Evolutionary conservation across 495 filamentous ascomycete species (phyloP), one percentile per base, ranked within the genome.

Genomic region (Podospora fimiseda): DNA sequence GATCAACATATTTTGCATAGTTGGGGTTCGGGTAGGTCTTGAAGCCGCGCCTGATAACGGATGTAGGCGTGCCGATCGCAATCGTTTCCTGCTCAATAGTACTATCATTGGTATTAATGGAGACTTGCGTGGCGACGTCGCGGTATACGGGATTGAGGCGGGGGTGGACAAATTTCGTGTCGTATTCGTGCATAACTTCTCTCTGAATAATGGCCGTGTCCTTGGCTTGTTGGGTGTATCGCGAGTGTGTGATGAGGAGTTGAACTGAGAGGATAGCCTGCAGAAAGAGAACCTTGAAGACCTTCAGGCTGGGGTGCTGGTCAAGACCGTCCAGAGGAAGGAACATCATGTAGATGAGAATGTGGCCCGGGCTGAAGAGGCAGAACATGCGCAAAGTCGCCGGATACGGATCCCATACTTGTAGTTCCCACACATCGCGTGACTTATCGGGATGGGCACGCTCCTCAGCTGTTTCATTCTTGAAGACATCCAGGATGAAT

Each of bases 181-280:
- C 89, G 69, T 98, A 98, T 70, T 98, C 93, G 63, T 89, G 83
- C 72, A 96, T 70, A 6, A 98, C 91, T 67, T 96, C 89, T 56
- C 86, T 90, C 47, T 93, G 87, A 47, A 97, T 87, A 22, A 97
- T 71, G 0, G 82, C 76, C 1, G 80, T 77, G 66, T 98, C 93
- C 62, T 91, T 95, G 40, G 81, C 77, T 60, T 97, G 90, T 63
- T 91, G 91, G 3, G 79, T 79, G 68, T 90, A 96, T 18, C 74
- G 80, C 1, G 73, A 72, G 27, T 83, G 82, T 23, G 96, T 73
- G 16, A 86, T 74, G 13, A 80, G 74, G 51, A 96, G 77, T 68
- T 96, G 92, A 5, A 76, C 73, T 1, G 91, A 90, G 8, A 98
- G 72, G 6, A 96, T 70, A 14, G 76, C 60, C 22, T 85, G 79